Base-by-base conservation (phyloP, 2,329 filamentous ascomycete genomes). In the Chalara sp. region DNA sequence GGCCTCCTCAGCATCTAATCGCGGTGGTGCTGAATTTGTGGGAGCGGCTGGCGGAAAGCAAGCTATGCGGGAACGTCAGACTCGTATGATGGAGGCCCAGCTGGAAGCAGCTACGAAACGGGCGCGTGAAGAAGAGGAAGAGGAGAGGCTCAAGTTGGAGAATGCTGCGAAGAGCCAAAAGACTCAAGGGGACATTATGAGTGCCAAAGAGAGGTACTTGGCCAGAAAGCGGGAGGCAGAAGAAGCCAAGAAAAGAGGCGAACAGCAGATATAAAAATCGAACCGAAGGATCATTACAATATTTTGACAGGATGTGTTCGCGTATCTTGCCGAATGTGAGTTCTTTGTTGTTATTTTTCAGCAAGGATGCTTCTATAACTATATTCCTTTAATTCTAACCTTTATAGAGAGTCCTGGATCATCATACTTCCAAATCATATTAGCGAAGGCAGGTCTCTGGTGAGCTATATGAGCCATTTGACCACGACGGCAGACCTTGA, bases 171-270 rank as follows among this genome's bases (percentile, higher is more conserved):
- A 92, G 77, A 87, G 83, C 59, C 78, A 81, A 61, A 93, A 93
- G 77, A 92, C 87, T 1, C 81, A 83, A 46, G 72, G 74, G 13
- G 87, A 92, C 47, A 86, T 92, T 55, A 84, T 79, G 61, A 86
- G 85, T 62, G 88, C 88, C 1, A 87, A 82, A 67, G 88, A 91
- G 69, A 75, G 88, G 58, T 93, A 91, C 67, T 72, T 93, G 49
- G 85, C 86, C 50, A 76, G 88, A 63, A 92, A 91, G 71, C 76
- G 73, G 61, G 86, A 87, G 52, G 85, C 83, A 1, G 87, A 86
- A 54, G 84, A 86, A 63, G 83, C 77, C 8, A 83, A 83, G 68
- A 80, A 75, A 64, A 75, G 21, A 21, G 21, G 21, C 21, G 21
- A 21, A 21, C 21, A 21, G 21, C 21, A 21, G 21, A 21, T 21